Evolutionary conservation across 2,329 filamentous ascomycete genomes (phyloP), one percentile per base, ranked within the genome.

Genomic region (Aspergillus clavatus): DNA sequence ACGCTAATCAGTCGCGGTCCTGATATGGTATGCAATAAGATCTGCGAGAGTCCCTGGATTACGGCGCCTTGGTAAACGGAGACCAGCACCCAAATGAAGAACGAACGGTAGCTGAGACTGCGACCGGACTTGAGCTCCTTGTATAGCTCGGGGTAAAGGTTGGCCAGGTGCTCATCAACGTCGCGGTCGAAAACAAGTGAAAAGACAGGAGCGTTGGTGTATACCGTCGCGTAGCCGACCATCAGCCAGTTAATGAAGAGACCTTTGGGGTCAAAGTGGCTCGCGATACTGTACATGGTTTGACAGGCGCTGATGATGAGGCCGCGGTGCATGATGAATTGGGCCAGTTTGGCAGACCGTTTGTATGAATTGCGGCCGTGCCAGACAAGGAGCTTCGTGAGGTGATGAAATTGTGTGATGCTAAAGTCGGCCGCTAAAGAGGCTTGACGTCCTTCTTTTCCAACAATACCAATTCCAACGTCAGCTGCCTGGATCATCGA

Each of bases 401-500:
- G 73, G 65, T 98, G 89, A 60, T 84, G 87, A 69, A 98, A 98
- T 60, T 96, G 90, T 48, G 89, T 88, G 57, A 98, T 95, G 47
- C 86, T 93, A 68, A 98, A 98, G 66, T 98, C 93, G 8, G 93
- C 94, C 0, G 94, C 94, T 38, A 98, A 77, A 61, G 86, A 93
- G 27, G 93, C 93, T 72, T 98, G 93, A 18, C 88, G 83, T 26
- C 93, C 93, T 73, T 98, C 93, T 73, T 98, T 98, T 48, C 93
- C 93, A 1, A 97, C 93, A 51, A 98, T 98, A 50, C 93, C 93
- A 21, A 98, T 91, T 49, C 94, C 94, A 0, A 98, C 90, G 61
- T 98, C 93, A 1, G 94, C 93, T 6, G 93, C 91, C 73, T 97
- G 93, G 56, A 98, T 98, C 93, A 98, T 98, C 56, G 86, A 91